Conservation (phyloP, 2,329 filamentous ascomycete species). For the Phialophora chinensis region DNA sequence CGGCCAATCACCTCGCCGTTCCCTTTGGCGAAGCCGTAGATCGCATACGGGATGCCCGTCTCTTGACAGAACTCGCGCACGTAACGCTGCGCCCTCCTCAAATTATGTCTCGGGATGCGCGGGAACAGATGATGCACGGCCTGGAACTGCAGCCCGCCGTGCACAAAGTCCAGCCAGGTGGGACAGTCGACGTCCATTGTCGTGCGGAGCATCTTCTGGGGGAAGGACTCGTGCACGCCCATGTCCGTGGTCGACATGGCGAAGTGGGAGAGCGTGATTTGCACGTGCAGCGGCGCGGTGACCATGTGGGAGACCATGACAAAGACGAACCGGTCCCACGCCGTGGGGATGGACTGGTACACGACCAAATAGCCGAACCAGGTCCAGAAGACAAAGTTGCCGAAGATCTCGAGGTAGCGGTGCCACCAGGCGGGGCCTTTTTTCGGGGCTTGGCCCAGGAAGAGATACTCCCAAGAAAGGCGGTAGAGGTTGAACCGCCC, state of each 20-base stretch:
- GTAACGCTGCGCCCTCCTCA: conserved; percentile 74
- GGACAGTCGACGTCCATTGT: conserved; percentile 94
- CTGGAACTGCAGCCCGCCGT: conserved; percentile 88
- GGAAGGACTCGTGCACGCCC: conserved; percentile 82
- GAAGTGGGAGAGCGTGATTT: conserved; percentile 91
- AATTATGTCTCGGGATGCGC: conserved; percentile 81
- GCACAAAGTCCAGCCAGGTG: conserved; percentile 85
- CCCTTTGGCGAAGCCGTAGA: conserved; percentile 83
- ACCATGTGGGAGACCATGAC: conserved; percentile 80
- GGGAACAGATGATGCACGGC: conserved; percentile 87
- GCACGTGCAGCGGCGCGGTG: conserved; percentile 81
- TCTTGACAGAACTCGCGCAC: conserved; percentile 83
- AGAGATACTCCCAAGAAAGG: conserved; percentile 78
- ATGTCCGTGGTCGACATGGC: conserved; percentile 91
- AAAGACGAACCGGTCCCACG: conserved; percentile 72
- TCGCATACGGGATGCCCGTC: conserved; percentile 80
- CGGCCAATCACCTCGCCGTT: conserved; percentile 80
- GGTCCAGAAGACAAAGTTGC: conserved; percentile 81
- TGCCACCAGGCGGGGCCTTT: conserved; percentile 84
- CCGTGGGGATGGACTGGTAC: conserved; percentile 73
- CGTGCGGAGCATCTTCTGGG: conserved; percentile 87
- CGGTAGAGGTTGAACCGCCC: conserved; percentile 88
- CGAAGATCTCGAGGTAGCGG: conserved; percentile 76
- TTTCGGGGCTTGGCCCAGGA: conserved; percentile 71
- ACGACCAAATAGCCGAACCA: conserved; percentile 86